Base-by-base conservation (phyloP, 768 basidiomycete species). In the Termitomyces bulborhizus region DNA sequence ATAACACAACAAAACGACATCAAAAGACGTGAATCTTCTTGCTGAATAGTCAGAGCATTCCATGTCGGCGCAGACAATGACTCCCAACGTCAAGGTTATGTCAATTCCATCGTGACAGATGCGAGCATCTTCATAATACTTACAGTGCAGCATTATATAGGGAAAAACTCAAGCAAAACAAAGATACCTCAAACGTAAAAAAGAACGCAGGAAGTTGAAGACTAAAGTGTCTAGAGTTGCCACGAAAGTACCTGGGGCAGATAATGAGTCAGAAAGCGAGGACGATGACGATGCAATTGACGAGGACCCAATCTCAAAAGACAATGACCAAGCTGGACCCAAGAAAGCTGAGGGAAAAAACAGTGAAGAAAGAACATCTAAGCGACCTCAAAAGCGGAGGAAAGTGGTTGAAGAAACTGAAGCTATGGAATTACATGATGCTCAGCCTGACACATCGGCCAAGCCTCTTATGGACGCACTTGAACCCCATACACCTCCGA, bases 101-200 rank as follows among this genome's bases (percentile, higher is more conserved):
- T 26, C 27, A 41, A 41, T 40, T 24, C 8, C 53, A 8, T 43
- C 8, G 29, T 39, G n/a, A 29, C 27, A 8, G n/a, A 16, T 8
- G 36, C 36, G 52, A 57, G 41, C 42, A 51, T 45, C 61, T 62
- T 54, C 53, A 61, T 58, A 51, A 60, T 54, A 41, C 62, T 63
- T 55, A 66, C 62, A 55, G 56, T 55, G 45, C 46, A 63, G 57
- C 36, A 37, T 61, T 56, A 13, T 60, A 42, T 60, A 84, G 78
- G 66, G 66, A 44, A 88, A 87, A 71, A 88, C 89, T 1, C 85
- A 79, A 54, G 85, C 88, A 1, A 88, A 90, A 67, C 69, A 81
- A 61, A 74, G 84, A 56, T 90, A 93, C 66, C 72, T 90, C 42
- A 84, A 80, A 64, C 81, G 82, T 48, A 93, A 93, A 71, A 82